Conservation (phyloP, 2,329 filamentous ascomycete species). For the Botrytis fabae region DNA sequence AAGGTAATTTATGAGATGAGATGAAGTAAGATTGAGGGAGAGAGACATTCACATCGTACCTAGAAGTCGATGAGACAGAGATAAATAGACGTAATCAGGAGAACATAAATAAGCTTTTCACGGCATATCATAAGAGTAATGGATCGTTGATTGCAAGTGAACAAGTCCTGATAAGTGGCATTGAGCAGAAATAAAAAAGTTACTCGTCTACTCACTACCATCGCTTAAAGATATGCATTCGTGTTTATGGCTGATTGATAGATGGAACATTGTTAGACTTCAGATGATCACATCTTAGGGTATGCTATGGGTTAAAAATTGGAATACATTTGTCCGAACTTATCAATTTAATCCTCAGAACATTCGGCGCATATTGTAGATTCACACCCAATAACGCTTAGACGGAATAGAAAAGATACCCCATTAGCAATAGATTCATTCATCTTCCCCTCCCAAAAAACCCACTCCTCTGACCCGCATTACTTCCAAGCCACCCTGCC, state of each 20-base stretch:
- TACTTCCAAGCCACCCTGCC: constrained; percentile 15
- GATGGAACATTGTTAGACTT: background rate
- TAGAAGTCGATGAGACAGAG: too few species aligned
- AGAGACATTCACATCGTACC: background rate
- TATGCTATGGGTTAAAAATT: background rate
- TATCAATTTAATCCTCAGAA: background rate
- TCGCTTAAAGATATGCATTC: background rate
- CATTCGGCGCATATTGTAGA: background rate
- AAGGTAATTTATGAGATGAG: constrained; percentile 19
- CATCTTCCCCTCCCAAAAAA: background rate
- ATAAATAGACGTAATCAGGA: background rate
- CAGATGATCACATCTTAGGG: too few species aligned
- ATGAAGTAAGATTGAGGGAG: background rate
- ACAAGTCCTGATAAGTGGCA: background rate
- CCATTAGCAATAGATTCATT: background rate
- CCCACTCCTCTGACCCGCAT: background rate
- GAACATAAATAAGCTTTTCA: background rate
- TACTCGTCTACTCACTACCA: too few species aligned
- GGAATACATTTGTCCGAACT: background rate
- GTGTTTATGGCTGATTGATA: too few species aligned
- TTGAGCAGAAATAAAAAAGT: too few species aligned
- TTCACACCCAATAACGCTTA: background rate
- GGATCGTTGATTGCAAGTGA: background rate
- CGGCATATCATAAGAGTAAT: background rate
- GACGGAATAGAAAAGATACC: background rate